Base-by-base conservation (phyloP, 2,329 filamentous ascomycete species). In the Elsinoe necatrix region DNA sequence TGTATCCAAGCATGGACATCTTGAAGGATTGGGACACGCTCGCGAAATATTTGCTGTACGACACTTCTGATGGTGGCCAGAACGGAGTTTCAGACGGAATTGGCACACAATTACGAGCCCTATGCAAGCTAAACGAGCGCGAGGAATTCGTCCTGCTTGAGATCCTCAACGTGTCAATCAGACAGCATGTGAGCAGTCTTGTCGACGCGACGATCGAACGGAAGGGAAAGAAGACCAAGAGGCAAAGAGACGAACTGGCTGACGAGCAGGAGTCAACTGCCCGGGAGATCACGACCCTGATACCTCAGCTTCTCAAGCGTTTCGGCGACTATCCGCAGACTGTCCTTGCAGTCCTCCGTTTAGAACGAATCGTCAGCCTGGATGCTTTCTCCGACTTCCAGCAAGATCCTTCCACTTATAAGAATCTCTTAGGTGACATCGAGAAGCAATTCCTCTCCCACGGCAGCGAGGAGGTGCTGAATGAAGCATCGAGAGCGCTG, bases 361-460 rank as follows among this genome's bases (percentile, higher is more conserved):
- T 98, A 42, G 89, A 95, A 67, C 89, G 92, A 66, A 82, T 88
- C 37, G 82, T 98, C 20, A 88, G 95, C 62, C 79, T 96, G 1
- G 87, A 92, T 39, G 81, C 91, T 20, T 95, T 97, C 67, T 86
- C 91, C 67, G 88, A 95, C 65, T 76, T 97, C 35, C 85, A 91
- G 54, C 90, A 95, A 68, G 89, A 95, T 62, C 83, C 89, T 0
- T 84, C 86, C 1, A 85, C 84, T 1, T 95, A 95, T 66, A 82
- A 85, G 5, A 83, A 85, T 20, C 75, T 97, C 27, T 76, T 98
- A 1, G 90, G 95, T 63, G 91, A 96, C 65, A 89, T 97, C 63
- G 90, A 88, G 69, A 89, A 89, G 58, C 93, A 98, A 65, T 97
- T 98, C 72, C 84, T 87, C 64, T 84, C 89, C n/a, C 93, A 98